Evolutionary conservation across 2,329 filamentous ascomycete genomes (phyloP).

Genomic region (Xylariaceae sp.): DNA sequence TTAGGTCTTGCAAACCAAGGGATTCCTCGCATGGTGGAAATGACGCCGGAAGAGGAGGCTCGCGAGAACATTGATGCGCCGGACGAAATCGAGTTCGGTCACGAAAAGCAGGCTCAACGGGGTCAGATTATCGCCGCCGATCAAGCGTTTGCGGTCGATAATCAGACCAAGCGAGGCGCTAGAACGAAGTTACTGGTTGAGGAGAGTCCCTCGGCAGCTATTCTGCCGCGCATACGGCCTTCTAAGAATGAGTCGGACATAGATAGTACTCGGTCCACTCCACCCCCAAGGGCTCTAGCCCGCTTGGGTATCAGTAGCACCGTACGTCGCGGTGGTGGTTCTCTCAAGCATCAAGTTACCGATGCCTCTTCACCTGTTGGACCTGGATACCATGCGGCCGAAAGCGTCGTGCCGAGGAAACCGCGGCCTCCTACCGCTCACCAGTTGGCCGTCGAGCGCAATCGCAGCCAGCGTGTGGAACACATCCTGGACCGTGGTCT

Average conservation of each 20-base stretch:
- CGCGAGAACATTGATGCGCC: conserved; percentile 69
- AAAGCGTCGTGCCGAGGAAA: conserved; percentile 55
- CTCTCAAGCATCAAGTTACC: conserved; percentile 55
- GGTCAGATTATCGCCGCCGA: conserved; percentile 72
- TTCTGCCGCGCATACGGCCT: conserved; percentile 58
- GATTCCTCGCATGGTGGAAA: conserved; percentile 60
- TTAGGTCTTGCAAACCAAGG: conserved; percentile 62
- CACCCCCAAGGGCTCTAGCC: conserved; percentile 40
- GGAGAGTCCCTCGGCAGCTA: conserved; percentile 49
- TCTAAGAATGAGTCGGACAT: conserved; percentile 56
- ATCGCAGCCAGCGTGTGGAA: conserved; percentile 73
- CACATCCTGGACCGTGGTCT: conserved; percentile 74
- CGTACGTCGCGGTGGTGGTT: conserved; percentile 40
- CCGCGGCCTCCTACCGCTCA: conserved; percentile 74
- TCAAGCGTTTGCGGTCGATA: conserved; percentile 60
- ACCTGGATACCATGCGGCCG: conserved; percentile 44
- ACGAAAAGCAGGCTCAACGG: conserved; percentile 63
- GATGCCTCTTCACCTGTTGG: conserved; percentile 57
- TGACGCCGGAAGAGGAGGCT: conserved; percentile 61
- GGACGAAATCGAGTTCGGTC: conserved; percentile 36
- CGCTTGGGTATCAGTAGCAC: conserved; percentile 36
- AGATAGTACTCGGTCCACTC: conserved; percentile 49
- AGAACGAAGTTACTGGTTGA: conserved; percentile 38
- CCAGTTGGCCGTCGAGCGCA: conserved; percentile 74
- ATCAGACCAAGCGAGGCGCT: conserved; percentile 52